Conservation (phyloP, 208 protist genomes). For the Leishmania arabica region DNA sequence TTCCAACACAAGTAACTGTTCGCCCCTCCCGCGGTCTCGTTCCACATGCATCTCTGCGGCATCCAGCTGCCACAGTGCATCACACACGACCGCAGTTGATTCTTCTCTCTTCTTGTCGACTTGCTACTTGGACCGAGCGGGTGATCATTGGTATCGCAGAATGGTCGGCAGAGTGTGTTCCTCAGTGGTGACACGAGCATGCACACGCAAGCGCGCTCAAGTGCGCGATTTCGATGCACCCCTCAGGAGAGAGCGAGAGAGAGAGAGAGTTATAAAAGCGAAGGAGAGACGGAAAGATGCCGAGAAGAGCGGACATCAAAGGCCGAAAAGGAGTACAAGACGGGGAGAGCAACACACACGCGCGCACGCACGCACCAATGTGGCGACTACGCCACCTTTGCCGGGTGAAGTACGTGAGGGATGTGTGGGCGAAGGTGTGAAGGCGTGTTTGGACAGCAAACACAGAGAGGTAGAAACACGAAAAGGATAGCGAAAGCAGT, state of each 20-base stretch:
- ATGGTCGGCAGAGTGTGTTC: background rate
- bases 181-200: background rate
- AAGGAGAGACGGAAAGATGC: background rate
- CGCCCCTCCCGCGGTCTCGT: background rate
- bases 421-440: background rate
- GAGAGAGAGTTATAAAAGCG: background rate
- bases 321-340: background rate
- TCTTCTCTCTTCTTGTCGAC: background rate
- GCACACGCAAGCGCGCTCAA: background rate
- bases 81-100: background rate
- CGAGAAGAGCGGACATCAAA: conserved; percentile 1
- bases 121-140: background rate
- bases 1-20: background rate
- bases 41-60: background rate
- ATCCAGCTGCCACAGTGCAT: background rate
- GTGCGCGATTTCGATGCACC: background rate
- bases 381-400: background rate
- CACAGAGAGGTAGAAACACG: background rate
- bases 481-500: background rate
- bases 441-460: background rate
- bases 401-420: background rate
- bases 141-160: background rate
- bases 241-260: background rate
- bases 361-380: background rate
- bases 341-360: background rate